These are phyloP conservation scores for Aspergillus calidoustus DNA, from an alignment of 2,329 filamentous ascomycete genomes.

Conservation along the genomic window DNA sequence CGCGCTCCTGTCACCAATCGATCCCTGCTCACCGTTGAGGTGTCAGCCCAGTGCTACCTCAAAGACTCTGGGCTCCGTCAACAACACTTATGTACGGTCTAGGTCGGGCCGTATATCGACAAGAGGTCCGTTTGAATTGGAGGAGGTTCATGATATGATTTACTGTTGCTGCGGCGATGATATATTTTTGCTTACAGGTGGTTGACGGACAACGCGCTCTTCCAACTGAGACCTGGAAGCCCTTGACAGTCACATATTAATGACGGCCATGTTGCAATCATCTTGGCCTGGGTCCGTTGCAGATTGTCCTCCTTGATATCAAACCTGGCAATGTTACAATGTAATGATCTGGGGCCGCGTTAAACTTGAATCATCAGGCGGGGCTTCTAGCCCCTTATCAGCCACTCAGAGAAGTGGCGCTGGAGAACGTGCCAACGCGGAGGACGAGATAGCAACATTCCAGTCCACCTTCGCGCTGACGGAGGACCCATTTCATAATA, in stretches of 20 bases:
- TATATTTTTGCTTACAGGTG: background rate
- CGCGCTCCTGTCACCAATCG: slow-evolving; percentile 1
- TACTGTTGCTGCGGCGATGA: background rate
- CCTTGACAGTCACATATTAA: background rate
- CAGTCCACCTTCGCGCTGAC: background rate
- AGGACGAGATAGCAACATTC: background rate
- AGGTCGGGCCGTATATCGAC: too few relatives aligned
- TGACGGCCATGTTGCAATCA: background rate
- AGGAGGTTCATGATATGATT: background rate
- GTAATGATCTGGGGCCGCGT: slow-evolving; percentile 4
- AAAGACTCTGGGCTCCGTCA: background rate
- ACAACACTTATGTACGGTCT: background rate
- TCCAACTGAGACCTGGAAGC: background rate
- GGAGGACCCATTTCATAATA: background rate
- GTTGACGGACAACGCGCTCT: background rate
- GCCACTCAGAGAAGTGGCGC: slow-evolving; percentile 6
- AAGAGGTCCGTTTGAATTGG: background rate
- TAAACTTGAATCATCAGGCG: background rate
- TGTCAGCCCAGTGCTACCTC: background rate
- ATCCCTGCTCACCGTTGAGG: background rate
- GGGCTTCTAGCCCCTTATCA: slow-evolving; percentile 12
- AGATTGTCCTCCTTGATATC: background rate
- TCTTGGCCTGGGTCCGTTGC: background rate
- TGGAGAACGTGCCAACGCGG: slow-evolving; percentile 1
- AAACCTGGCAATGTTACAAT: background rate